These are phyloP conservation scores for Bremia lactucae DNA, from an alignment of 352 stramenopile species.

Conservation along the genomic window DNA sequence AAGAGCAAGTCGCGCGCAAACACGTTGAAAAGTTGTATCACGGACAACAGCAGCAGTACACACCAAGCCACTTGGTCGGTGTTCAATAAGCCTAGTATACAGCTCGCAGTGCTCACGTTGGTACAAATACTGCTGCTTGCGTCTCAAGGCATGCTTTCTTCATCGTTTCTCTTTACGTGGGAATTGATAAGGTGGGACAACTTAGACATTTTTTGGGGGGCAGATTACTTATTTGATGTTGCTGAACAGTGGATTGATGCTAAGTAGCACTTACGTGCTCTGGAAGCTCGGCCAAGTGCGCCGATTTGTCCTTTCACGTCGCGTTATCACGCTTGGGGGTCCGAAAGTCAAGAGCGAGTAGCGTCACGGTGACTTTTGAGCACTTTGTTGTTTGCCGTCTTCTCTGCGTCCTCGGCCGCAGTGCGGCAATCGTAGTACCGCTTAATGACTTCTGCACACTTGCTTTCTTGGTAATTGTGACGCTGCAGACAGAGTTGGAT, in stretches of 20 bases:
- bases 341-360: conserved; percentile 13
- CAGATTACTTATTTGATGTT: neutral
- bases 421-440: conserved; percentile 68
- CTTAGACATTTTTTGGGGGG: neutral
- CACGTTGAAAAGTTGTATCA: neutral
- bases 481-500: conserved; percentile 80
- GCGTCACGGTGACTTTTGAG: too few relatives aligned
- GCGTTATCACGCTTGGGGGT: neutral
- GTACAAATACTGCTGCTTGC: conserved; percentile 26
- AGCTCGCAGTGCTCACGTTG: conserved; percentile 18
- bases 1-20: conserved; percentile 11
- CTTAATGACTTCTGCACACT: conserved; percentile 47
- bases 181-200: conserved; percentile 29
- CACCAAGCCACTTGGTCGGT: neutral
- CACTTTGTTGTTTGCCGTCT: conserved; percentile 1
- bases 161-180: conserved; percentile 23
- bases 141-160: conserved; percentile 15
- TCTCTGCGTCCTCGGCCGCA: conserved; percentile 29
- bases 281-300: conserved; percentile 29
- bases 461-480: conserved; percentile 59
- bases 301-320: conserved; percentile 10
- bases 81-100: conserved; percentile 14
- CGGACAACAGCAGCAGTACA: neutral
- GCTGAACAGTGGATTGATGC: conserved; percentile 22
- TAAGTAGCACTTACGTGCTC: conserved; percentile 38